Evolutionary conservation across 2,329 filamentous ascomycete genomes (phyloP).

Genomic region (Phialophora tarda): DNA sequence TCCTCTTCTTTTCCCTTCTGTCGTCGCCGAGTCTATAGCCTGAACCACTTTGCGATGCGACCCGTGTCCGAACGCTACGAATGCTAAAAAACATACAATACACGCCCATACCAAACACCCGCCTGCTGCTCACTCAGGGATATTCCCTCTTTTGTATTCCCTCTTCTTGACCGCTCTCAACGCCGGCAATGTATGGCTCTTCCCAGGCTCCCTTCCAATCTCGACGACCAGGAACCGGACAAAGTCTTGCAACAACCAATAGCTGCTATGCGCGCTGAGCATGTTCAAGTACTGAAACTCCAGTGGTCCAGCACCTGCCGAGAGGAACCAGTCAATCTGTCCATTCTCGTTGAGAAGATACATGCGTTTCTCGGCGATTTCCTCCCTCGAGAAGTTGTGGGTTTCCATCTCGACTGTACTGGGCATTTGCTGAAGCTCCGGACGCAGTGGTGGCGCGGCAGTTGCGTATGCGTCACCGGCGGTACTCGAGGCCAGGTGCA

Average conservation of each 20-base stretch:
- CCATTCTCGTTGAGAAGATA: constrained; percentile 92
- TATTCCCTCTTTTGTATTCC: constrained; percentile 53
- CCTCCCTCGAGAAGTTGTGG: constrained; percentile 91
- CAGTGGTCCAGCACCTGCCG: constrained; percentile 80
- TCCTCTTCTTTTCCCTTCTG: not conserved
- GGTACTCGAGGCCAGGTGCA: constrained; percentile 64
- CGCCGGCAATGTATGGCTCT: constrained; percentile 59
- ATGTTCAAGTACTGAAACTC: constrained; percentile 98
- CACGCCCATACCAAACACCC: not conserved
- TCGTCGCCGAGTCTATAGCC: not conserved
- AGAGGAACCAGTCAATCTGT: constrained; percentile 89
- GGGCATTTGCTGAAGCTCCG: constrained; percentile 69
- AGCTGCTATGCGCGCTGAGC: constrained; percentile 92
- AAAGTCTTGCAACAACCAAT: constrained; percentile 88
- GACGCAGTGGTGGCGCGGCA: constrained; percentile 59
- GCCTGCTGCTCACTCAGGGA: constrained; percentile 15
- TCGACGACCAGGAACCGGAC: constrained; percentile 89
- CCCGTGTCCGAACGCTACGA: not conserved
- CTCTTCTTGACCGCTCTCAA: constrained; percentile 62
- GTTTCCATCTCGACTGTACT: constrained; percentile 89
- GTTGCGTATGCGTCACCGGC: constrained; percentile 57
- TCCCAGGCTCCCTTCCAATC: constrained; percentile 75
- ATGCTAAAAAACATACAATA: not conserved
- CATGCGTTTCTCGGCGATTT: constrained; percentile 87
- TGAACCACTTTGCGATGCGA: not conserved